These are phyloP conservation scores for Clathrospora elynae DNA, from an alignment of 2,329 filamentous ascomycete species.

Conservation along the genomic window DNA sequence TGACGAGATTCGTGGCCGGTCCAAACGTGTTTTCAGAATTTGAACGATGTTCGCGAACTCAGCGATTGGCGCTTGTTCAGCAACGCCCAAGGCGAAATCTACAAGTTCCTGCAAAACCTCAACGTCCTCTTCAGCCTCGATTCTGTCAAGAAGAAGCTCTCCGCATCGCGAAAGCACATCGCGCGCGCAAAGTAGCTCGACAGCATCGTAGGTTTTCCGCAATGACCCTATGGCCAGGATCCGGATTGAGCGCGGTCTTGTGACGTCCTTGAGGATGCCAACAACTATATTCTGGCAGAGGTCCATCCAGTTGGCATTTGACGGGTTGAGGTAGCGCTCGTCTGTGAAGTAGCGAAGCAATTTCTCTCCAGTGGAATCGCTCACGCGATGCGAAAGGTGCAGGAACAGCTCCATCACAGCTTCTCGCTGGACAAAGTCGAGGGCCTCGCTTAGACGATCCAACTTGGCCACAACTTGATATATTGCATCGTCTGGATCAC, in stretches of 20 bases:
- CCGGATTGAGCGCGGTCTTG: slow-evolving; percentile 66
- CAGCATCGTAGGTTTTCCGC: slow-evolving; percentile 55
- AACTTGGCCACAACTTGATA: slow-evolving; percentile 37
- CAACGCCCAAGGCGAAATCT: slow-evolving; percentile 67
- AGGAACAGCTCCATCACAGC: slow-evolving; percentile 71
- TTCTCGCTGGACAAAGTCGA: slow-evolving; percentile 67
- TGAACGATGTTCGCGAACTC: slow-evolving; percentile 58
- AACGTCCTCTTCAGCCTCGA: slow-evolving; percentile 67
- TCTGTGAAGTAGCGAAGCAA: slow-evolving; percentile 71
- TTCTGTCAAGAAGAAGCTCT: slow-evolving; percentile 64
- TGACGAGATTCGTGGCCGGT: slow-evolving; percentile 25
- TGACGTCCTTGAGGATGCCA: slow-evolving; percentile 67
- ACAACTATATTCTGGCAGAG: slow-evolving; percentile 66
- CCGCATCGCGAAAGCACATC: slow-evolving; percentile 65
- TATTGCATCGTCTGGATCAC: slow-evolving; percentile 31
- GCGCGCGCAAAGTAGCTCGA: slow-evolving; percentile 62
- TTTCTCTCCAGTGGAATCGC: slow-evolving; percentile 66
- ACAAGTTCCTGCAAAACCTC: slow-evolving; percentile 68
- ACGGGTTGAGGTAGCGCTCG: slow-evolving; percentile 73
- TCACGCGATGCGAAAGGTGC: slow-evolving; percentile 64
- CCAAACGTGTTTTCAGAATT: slow-evolving; percentile 52
- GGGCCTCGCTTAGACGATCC: slow-evolving; percentile 34
- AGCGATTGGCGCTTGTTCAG: slow-evolving; percentile 62
- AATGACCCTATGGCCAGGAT: slow-evolving; percentile 66
- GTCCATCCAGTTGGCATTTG: slow-evolving; percentile 69